phyloP scores from a whole-genome alignment of 106 monocot species.

The Ottelia alismoides region DNA sequence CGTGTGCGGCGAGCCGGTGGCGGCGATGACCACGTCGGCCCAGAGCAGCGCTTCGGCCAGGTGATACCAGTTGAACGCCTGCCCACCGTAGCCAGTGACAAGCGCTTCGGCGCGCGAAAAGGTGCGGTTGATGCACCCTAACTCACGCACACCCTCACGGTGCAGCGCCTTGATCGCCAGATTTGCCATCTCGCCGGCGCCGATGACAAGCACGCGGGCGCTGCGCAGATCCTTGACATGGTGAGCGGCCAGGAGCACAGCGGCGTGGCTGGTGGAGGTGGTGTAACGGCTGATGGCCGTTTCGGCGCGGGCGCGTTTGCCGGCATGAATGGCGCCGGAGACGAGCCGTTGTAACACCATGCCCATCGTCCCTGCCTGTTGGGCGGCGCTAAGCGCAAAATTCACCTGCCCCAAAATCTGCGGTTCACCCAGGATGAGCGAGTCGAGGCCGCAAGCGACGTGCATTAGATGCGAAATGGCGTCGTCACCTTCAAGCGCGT shows the following conservation, averaged over 20 bases:
- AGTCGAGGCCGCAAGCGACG: not conserved
- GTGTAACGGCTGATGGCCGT: not conserved
- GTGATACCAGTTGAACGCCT: not conserved
- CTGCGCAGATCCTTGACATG: not conserved
- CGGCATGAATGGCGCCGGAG: not conserved
- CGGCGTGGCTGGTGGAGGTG: not conserved
- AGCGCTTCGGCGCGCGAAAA: not conserved
- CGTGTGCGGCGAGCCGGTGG: not conserved
- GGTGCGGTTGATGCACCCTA: not conserved
- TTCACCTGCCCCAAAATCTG: not conserved
- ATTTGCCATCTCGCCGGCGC: not conserved
- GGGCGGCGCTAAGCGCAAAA: no score
- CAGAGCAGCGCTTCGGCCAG: not conserved
- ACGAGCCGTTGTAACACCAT: not conserved
- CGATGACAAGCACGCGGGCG: not conserved
- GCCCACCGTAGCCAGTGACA: no score
- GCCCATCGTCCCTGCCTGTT: not conserved
- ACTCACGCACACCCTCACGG: not conserved
- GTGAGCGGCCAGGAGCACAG: not conserved
- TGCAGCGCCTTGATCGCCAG: not conserved
- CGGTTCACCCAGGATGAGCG: not conserved
- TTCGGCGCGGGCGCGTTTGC: not conserved
- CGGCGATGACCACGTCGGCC: not conserved
- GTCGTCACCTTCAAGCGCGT: not conserved
- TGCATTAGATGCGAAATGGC: not conserved